Evolutionary conservation across 305 asterid species (phyloP).

Genomic region (Fraxinus velutina): DNA sequence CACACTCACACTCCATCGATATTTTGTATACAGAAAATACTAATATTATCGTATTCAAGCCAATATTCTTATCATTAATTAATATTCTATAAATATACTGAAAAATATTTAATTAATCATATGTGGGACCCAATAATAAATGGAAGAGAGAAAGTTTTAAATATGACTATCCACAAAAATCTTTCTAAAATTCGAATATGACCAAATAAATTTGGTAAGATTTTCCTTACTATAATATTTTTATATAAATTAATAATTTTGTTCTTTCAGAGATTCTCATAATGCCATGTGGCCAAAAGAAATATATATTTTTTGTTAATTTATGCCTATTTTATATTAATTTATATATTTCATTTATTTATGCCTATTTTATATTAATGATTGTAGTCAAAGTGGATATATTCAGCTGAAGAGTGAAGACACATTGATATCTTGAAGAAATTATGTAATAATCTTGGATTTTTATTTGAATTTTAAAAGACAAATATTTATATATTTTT

Average conservation of each 20-base stretch:
- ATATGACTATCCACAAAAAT: constrained; percentile 28
- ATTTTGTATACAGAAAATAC: neutral
- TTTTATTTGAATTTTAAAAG: neutral
- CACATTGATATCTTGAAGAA: neutral
- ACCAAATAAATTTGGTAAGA: constrained; percentile 41
- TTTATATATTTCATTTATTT: neutral
- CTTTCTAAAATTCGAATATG: constrained; percentile 30
- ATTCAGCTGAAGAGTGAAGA: neutral
- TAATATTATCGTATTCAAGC: neutral
- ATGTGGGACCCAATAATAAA: constrained; percentile 17
- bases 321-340: neutral
- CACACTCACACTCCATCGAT: neutral
- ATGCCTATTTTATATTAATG: neutral
- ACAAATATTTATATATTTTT: neutral
- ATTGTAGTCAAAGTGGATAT: neutral
- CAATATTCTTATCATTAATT: neutral
- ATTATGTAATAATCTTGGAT: neutral
- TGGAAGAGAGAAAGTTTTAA: constrained; percentile 24
- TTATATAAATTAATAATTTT: constrained; percentile 13
- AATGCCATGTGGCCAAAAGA: constrained; percentile 28
- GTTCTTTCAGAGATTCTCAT: constrained; percentile 21
- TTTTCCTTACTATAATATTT: constrained; percentile 8
- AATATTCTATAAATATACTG: neutral
- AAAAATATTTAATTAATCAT: constrained; percentile 29
- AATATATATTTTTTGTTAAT: neutral